phyloP scores from a whole-genome alignment of 768 basidiomycete genomes.

The Pleurotus tuoliensis region DNA sequence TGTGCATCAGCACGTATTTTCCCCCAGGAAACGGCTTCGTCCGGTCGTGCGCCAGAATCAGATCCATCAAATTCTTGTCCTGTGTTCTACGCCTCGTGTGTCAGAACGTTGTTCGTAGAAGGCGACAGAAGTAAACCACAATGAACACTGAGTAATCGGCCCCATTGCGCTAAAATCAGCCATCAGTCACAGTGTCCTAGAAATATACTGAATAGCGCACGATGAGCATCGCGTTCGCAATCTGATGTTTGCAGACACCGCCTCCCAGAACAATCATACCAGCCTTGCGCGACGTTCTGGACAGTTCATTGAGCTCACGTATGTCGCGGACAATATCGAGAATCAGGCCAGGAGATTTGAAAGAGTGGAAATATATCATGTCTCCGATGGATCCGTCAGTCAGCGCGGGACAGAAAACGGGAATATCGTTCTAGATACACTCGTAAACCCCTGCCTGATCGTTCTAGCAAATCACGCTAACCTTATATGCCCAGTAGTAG shows the following conservation, averaged over 20 bases:
- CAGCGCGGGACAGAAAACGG: constrained; percentile 96
- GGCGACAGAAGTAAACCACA: constrained; percentile 29
- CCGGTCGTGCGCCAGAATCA: constrained; percentile 93
- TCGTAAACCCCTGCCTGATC: constrained; percentile 11
- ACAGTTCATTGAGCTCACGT: constrained; percentile 83
- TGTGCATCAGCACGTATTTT: constrained; percentile 89
- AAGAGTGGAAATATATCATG: constrained; percentile 99
- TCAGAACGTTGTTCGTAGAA: too few relatives aligned
- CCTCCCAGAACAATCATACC: constrained; percentile 99
- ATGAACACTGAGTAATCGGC: constrained; percentile 98
- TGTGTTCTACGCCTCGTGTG: constrained; percentile 64
- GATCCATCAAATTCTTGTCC: constrained; percentile 99
- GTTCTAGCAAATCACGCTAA: constrained; percentile 26
- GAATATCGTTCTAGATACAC: constrained; percentile 83
- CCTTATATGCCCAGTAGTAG: constrained; percentile 99
- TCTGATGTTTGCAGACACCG: constrained; percentile 98
- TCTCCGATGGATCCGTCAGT: constrained; percentile 98
- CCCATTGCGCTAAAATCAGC: constrained; percentile 75
- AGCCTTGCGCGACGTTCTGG: constrained; percentile 84
- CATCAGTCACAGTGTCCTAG: background rate
- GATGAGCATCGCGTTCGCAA: constrained; percentile 99
- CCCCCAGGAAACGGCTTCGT: constrained; percentile 98
- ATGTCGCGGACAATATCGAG: constrained; percentile 97
- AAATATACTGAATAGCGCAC: constrained; percentile 39
- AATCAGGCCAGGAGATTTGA: constrained; percentile 76